Evolutionary conservation across 495 filamentous ascomycete genomes (phyloP).

Genomic region (Immersiella caudata): DNA sequence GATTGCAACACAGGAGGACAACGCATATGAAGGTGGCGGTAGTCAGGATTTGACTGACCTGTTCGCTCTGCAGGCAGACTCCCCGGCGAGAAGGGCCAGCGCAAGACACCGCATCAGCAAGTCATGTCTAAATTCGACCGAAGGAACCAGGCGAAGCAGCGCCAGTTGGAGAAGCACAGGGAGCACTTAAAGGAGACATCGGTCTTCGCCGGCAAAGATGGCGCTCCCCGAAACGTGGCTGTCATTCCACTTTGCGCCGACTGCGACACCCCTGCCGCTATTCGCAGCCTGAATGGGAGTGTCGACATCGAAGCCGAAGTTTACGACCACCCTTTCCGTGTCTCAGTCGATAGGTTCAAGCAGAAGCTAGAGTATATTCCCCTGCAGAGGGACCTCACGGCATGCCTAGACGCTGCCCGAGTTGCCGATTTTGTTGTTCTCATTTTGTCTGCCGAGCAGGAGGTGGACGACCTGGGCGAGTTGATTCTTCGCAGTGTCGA

Average conservation of each 20-base stretch:
- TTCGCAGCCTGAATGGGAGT: constrained; percentile 71
- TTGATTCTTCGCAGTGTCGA: constrained; percentile 81
- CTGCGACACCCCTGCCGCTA: constrained; percentile 65
- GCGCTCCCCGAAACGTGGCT: constrained; percentile 88
- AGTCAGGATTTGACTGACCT: constrained; percentile 21
- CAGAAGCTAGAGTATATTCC: constrained; percentile 86
- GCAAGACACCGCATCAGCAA: constrained; percentile 92
- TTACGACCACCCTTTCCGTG: constrained; percentile 57
- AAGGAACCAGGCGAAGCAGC: constrained; percentile 88
- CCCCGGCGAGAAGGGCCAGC: constrained; percentile 57
- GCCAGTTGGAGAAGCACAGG: constrained; percentile 75
- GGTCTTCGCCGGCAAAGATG: constrained; percentile 81
- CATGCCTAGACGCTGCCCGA: constrained; percentile 80
- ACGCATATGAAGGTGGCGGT: not conserved
- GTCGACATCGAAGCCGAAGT: constrained; percentile 77
- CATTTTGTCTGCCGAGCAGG: constrained; percentile 74
- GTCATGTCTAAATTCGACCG: constrained; percentile 96
- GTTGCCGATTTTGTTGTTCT: constrained; percentile 89
- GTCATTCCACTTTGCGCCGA: constrained; percentile 80
- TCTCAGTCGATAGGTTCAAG: constrained; percentile 85
- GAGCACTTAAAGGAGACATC: constrained; percentile 74
- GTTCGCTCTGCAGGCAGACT: constrained; percentile 41
- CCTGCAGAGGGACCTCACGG: constrained; percentile 68
- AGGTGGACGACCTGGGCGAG: constrained; percentile 83
- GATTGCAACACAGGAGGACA: not conserved